Conservation (phyloP, 805 yeast species). For the Pichia paraexigua region DNA sequence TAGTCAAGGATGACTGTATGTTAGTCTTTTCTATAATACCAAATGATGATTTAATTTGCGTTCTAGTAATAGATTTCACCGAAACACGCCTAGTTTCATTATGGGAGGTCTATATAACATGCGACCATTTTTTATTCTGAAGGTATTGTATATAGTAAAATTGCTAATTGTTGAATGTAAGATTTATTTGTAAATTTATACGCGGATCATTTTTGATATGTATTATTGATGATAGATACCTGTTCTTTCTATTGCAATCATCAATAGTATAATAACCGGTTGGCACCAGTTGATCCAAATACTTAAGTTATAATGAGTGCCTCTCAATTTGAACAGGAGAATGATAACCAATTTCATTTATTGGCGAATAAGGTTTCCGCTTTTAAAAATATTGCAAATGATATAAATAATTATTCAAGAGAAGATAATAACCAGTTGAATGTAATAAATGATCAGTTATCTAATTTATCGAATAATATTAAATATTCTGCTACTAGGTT, state of each 20-base stretch:
- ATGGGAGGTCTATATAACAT: slow-evolving; percentile 22
- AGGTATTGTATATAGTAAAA: not conserved
- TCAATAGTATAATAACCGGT: no score
- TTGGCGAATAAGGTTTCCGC: slow-evolving; percentile 60
- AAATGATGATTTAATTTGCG: slow-evolving; percentile 31
- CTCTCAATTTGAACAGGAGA: slow-evolving; percentile 34
- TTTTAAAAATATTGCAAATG: slow-evolving; percentile 58
- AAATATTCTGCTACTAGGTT: slow-evolving; percentile 44
- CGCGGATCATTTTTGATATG: not conserved
- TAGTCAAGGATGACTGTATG: not conserved
- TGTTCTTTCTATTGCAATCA: not conserved
- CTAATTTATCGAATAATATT: slow-evolving; percentile 39
- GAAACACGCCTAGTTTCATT: slow-evolving; percentile 29
- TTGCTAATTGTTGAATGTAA: no score
- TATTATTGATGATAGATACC: not conserved
- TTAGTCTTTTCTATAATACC: not conserved
- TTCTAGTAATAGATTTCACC: slow-evolving; percentile 23
- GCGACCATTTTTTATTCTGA: slow-evolving; percentile 28
- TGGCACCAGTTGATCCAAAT: no score
- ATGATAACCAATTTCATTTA: slow-evolving; percentile 54
- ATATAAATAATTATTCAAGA: slow-evolving; percentile 56
- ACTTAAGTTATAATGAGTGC: slow-evolving; percentile 20
- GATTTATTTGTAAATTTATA: not conserved
- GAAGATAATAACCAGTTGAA: slow-evolving; percentile 39
- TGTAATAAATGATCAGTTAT: slow-evolving; percentile 43